Percentiles rank a stretch among this genome's conserved stretches.
phyloP scores from a whole-genome alignment of 768 basidiomycete species.

The Erythrobasidium yunnanense region DNA sequence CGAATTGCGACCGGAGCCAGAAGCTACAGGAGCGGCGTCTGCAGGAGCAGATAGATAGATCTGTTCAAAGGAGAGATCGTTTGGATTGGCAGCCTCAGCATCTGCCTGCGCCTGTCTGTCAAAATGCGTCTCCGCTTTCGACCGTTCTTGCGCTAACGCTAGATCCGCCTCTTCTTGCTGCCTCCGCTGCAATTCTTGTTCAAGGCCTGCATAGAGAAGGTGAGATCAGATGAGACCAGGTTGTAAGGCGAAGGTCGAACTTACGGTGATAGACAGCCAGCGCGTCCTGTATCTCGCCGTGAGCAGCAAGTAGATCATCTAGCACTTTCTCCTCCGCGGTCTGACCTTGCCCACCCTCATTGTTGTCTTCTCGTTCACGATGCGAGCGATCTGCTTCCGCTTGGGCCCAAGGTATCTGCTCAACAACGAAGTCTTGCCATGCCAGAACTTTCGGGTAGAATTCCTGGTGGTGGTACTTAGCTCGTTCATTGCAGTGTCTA shows the following conservation, averaged over 20 bases:
- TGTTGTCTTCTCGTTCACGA: neutral
- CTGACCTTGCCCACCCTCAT: neutral
- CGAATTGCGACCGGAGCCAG: neutral
- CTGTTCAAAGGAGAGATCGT: neutral
- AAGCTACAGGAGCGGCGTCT: neutral
- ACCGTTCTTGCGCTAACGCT: neutral
- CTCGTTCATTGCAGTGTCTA: neutral
- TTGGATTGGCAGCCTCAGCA: neutral
- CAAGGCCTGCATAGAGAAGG: neutral
- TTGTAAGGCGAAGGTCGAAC: neutral
- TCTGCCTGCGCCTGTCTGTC: neutral
- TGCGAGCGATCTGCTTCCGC: neutral
- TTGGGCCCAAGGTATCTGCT: slow-evolving; percentile 21
- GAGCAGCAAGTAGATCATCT: neutral
- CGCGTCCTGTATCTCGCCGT: slow-evolving; percentile 21
- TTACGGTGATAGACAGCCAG: slow-evolving; percentile 6
- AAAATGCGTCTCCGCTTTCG: slow-evolving; percentile 2
- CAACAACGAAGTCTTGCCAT: slow-evolving; percentile 15
- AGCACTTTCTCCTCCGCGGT: slow-evolving; percentile 7
- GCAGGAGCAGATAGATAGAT: neutral
- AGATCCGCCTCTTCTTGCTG: slow-evolving; percentile 16
- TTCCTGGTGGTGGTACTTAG: slow-evolving; percentile 30
- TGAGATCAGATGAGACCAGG: neutral
- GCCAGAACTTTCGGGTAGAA: slow-evolving; percentile 29
- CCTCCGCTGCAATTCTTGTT: slow-evolving; percentile 2